Conservation (phyloP, 495 filamentous ascomycete species). For the Rostrohypoxylon terebratum region DNA sequence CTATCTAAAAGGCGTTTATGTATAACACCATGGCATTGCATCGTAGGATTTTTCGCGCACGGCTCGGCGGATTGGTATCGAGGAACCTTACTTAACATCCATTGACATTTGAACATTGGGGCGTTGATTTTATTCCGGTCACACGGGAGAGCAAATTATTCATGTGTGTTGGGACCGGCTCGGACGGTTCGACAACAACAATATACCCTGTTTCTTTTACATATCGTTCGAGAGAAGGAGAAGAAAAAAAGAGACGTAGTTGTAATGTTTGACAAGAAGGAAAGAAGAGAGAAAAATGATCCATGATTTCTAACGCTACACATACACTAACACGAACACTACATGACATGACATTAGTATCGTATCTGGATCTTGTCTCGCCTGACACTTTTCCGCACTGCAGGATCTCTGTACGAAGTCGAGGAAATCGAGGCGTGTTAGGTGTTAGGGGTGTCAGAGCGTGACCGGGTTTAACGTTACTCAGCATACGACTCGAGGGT, state of each 20-base stretch:
- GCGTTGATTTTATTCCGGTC: conserved; percentile 18
- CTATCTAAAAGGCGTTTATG: conserved; percentile 41
- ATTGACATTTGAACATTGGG: conserved; percentile 19
- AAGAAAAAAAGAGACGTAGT: not conserved
- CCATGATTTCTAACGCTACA: conserved; percentile 17
- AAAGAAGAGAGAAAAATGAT: not conserved
- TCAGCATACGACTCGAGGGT: conserved; percentile 20
- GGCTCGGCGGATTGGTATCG: conserved; percentile 28
- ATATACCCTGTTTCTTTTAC: conserved; percentile 43
- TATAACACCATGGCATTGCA: conserved; percentile 46
- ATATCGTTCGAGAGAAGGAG: conserved; percentile 4
- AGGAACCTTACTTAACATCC: not conserved
- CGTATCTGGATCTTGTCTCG: not conserved
- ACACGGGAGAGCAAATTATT: conserved; percentile 30
- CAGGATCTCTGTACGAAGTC: conserved; percentile 17
- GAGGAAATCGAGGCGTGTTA: not conserved
- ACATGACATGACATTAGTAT: not conserved
- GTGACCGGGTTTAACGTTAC: conserved; percentile 41
- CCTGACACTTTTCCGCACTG: not conserved
- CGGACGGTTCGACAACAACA: conserved; percentile 31
- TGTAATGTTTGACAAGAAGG: conserved; percentile 16
- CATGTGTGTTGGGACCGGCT: conserved; percentile 29
- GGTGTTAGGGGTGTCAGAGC: conserved; percentile 2
- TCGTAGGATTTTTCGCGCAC: conserved; percentile 40
- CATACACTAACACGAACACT: not conserved